Evolutionary conservation across 1,139 yeast species (phyloP).

Genomic region (Saccharomyces uvarum): DNA sequence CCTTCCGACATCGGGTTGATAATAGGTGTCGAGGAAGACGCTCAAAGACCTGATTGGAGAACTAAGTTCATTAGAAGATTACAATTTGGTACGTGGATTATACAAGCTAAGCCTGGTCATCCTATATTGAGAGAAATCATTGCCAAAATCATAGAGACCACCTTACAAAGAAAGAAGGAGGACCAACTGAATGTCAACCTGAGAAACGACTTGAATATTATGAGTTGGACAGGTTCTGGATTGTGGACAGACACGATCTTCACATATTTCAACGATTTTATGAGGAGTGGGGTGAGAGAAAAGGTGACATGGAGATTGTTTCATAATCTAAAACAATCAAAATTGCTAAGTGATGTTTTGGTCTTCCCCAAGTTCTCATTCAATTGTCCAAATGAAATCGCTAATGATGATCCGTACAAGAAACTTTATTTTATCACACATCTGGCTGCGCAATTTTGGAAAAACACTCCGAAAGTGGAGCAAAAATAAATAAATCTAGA

Average conservation of each 20-base stretch:
- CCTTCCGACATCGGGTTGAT: conserved; percentile 54
- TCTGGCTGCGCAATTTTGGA: conserved; percentile 29
- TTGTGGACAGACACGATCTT: conserved; percentile 69
- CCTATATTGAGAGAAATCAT: conserved; percentile 65
- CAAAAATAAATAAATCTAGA: conserved; percentile 5
- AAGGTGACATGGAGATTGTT: conserved; percentile 55
- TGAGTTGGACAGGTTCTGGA: conserved; percentile 78
- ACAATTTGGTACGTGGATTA: conserved; percentile 71
- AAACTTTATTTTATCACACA: conserved; percentile 26
- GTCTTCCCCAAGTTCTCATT: conserved; percentile 80
- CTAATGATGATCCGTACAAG: conserved; percentile 21
- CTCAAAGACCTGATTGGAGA: conserved; percentile 60
- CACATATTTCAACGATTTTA: conserved; percentile 52
- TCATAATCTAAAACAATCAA: conserved; percentile 60
- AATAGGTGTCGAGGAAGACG: conserved; percentile 69
- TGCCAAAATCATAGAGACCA: conserved; percentile 54
- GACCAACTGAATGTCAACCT: conserved; percentile 35
- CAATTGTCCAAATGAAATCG: conserved; percentile 27
- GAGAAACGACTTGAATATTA: conserved; percentile 48
- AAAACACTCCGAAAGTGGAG: conserved; percentile 23
- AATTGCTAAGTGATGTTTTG: conserved; percentile 66
- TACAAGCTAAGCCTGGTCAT: conserved; percentile 67
- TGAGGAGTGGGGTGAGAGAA: conserved; percentile 37
- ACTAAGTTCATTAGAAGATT: conserved; percentile 64
- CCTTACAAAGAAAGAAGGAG: conserved; percentile 41